phyloP scores from a whole-genome alignment of 371 early-diverging fungal genomes.

The Capniomyces stellatus region DNA sequence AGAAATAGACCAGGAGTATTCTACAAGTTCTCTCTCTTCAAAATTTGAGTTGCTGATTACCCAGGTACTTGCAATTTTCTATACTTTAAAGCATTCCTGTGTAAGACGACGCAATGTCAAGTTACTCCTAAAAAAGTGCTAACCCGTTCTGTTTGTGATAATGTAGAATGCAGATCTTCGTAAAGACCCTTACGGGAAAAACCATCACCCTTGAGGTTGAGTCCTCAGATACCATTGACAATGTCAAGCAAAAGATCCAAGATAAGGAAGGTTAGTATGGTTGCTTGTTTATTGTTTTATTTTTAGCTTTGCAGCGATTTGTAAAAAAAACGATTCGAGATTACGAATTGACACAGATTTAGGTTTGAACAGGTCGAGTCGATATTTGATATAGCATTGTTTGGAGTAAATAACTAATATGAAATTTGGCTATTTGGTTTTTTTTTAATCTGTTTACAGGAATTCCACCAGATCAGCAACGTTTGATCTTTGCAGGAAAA shows the following conservation, averaged over 20 bases:
- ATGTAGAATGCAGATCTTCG: conserved; percentile 28
- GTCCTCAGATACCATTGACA: conserved; percentile 56
- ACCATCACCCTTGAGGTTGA: conserved; percentile 74
- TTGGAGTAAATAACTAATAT: no score
- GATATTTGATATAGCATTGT: no score
- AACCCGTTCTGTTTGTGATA: conserved; percentile 2
- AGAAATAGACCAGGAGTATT: background rate
- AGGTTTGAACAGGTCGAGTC: no score
- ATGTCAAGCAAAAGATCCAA: conserved; percentile 47
- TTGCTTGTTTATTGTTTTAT: no score
- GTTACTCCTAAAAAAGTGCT: background rate
- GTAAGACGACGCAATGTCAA: conserved; percentile 22
- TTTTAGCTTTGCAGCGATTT: no score
- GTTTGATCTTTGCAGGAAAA: conserved; percentile 94
- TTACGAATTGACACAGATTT: no score
- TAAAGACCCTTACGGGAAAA: conserved; percentile 67
- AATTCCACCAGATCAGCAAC: conserved; percentile 65
- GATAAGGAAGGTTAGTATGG: conserved; percentile 35
- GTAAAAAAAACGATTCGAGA: no score
- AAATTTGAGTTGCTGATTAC: conserved; percentile 26
- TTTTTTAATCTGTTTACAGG: no score
- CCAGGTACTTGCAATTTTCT: conserved; percentile 15
- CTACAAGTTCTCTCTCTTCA: conserved; percentile 8
- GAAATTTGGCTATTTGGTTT: no score
- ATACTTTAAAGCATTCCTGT: conserved; percentile 4